Conservation (phyloP, 2,329 filamentous ascomycete genomes). For the Pseudocercospora musae region DNA sequence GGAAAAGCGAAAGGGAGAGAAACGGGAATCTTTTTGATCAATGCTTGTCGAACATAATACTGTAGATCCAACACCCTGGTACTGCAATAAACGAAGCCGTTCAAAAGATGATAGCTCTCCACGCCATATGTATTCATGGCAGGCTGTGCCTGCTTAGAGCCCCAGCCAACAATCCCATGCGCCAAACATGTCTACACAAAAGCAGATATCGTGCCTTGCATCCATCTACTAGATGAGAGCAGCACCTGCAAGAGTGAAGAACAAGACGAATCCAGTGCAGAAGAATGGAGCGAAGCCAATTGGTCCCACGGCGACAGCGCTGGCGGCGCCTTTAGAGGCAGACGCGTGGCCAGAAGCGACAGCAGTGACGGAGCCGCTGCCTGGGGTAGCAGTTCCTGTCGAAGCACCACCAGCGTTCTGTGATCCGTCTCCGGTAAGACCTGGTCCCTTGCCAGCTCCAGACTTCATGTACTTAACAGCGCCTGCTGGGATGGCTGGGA, state of each 20-base stretch:
- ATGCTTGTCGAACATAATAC: background rate
- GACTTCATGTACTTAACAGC: conserved; percentile 56
- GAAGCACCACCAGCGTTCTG: conserved; percentile 54
- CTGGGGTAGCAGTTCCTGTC: conserved; percentile 48
- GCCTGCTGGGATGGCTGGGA: conserved; percentile 56
- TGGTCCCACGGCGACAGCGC: conserved; percentile 44
- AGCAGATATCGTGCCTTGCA: background rate
- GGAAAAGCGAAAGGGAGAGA: background rate
- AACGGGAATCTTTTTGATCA: background rate
- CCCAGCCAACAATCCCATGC: background rate
- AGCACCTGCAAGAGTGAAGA: conserved; percentile 55
- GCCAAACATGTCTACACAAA: background rate
- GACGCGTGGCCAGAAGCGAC: conserved; percentile 32
- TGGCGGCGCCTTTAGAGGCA: conserved; percentile 38
- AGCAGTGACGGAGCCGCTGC: conserved; percentile 47
- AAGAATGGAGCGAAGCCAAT: conserved; percentile 50
- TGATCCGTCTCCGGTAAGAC: conserved; percentile 55
- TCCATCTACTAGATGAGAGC: conserved; percentile 32
- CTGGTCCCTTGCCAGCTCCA: conserved; percentile 56
- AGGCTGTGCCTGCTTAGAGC: background rate
- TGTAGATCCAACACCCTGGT: conserved; percentile 2
- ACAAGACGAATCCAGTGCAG: conserved; percentile 50
- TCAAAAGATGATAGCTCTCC: background rate
- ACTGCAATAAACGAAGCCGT: background rate
- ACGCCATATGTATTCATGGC: conserved; percentile 1